Conservation (phyloP, 371 early-diverging fungal genomes). For the Mortierella sp. region DNA sequence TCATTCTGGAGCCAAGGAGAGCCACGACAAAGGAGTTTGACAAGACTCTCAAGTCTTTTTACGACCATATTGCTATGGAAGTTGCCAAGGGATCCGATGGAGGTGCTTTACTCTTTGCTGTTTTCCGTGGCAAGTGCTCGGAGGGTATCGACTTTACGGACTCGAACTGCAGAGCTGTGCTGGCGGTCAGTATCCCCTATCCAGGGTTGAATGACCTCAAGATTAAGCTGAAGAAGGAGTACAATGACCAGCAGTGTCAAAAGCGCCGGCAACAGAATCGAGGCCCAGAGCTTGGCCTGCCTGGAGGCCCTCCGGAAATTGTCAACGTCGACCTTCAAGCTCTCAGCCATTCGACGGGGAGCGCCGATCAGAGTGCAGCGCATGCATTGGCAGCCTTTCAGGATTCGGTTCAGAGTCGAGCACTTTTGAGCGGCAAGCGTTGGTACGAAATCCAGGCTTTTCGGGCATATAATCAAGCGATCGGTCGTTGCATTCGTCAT, state of each 20-base stretch:
- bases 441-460: constrained; percentile 94
- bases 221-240: constrained; percentile 76
- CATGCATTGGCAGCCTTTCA: neutral
- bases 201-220: constrained; percentile 77
- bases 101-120: constrained; percentile 76
- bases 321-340: constrained; percentile 19
- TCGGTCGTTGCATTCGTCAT: constrained; percentile 96
- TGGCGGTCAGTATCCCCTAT: constrained; percentile 94
- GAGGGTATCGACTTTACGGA: constrained; percentile 98
- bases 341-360: constrained; percentile 27
- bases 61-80: constrained; percentile 32
- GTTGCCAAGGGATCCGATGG: constrained; percentile 38
- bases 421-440: constrained; percentile 63
- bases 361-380: neutral
- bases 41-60: constrained; percentile 62
- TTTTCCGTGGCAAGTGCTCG: constrained; percentile 90
- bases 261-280: constrained; percentile 9
- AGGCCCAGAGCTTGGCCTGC: neutral
- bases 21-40: constrained; percentile 70
- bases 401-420: constrained; percentile 6
- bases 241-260: constrained; percentile 57
- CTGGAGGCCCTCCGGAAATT: neutral
- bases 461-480: constrained; percentile 95
- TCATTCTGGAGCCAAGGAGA: constrained; percentile 65
- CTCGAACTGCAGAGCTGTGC: constrained; percentile 88